Evolutionary conservation across 2,329 filamentous ascomycete species (phyloP), one percentile per base, ranked within the genome.

Genomic region (Hansfordia pulvinata): DNA sequence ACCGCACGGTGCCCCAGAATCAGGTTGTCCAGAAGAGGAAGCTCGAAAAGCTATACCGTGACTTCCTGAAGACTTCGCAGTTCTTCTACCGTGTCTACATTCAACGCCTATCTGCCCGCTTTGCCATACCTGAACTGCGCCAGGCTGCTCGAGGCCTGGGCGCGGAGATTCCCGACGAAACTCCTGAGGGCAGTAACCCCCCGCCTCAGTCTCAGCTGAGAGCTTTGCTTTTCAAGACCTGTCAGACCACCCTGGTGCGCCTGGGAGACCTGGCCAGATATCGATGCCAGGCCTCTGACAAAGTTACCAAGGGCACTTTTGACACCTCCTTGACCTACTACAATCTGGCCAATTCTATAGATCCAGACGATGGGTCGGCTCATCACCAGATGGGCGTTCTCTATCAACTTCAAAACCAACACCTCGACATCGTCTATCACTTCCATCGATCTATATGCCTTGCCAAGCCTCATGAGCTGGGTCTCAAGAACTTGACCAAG

Each of bases 331-430:
- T 86, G 42, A 76, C 78, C 8, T 93, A 88, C 52, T 96, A 98
- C 50, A 62, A 69, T 29, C 61, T 96, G 32, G 90, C 90, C 13
- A 72, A 76, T 36, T 72, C 79, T 27, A 66, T 96, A 28, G 69
- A 80, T 38, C 84, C 88, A 3, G 62, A 71, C 11, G 84, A 80
- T 23, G 88, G 88, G 17, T 71, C 76, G 35, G 80, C 84, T 10
- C 80, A 92, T 44, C 88, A 98, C 43, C 90, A 96, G 50, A 73
- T 90, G 49, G 86, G 82, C 19, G 81, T 96, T 19, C 77, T 96
- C 32, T 77, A 79, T 32, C 67, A 83, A 25, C 76, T 79, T 28
- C 73, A 86, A 40, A 69, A 68, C 31, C 78, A 88, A 38, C 80
- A 92, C 46, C 67, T 96, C 26, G 73, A 84, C 34, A 76, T 84